Percentiles rank a stretch among this genome's conserved stretches.
Conservation (phyloP, 2,329 filamentous ascomycete species). For the Penicillium polonicum region DNA sequence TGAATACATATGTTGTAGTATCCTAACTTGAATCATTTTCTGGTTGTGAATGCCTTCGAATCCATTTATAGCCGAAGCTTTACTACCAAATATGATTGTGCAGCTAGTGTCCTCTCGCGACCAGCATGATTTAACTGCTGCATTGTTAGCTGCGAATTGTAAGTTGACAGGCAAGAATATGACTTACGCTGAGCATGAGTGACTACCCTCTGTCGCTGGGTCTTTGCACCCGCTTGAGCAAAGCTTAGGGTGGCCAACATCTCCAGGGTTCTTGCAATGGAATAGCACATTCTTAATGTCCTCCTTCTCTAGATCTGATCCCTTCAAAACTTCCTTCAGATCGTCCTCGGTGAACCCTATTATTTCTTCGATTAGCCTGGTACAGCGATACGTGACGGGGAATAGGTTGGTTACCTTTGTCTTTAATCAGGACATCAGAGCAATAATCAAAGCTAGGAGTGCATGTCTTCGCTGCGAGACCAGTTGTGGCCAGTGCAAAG, state of each 20-base stretch:
- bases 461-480: slow-evolving; percentile 32
- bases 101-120: background rate
- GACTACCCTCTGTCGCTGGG: slow-evolving; percentile 31
- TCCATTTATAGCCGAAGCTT: background rate
- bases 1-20: background rate
- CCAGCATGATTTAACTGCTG: background rate
- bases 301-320: slow-evolving; percentile 27
- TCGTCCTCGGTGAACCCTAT: slow-evolving; percentile 32
- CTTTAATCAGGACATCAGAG: slow-evolving; percentile 28
- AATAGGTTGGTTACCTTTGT: slow-evolving; percentile 27
- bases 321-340: slow-evolving; percentile 29
- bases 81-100: background rate
- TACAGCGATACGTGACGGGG: background rate
- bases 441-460: slow-evolving; percentile 40
- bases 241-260: slow-evolving; percentile 34
- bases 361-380: background rate
- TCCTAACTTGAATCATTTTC: background rate
- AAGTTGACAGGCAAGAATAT: background rate
- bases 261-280: slow-evolving; percentile 37
- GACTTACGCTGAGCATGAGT: slow-evolving; percentile 22
- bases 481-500: slow-evolving; percentile 18
- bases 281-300: slow-evolving; percentile 33
- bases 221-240: slow-evolving; percentile 31
- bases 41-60: too few relatives aligned
- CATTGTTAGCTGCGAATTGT: background rate